phyloP scores from a whole-genome alignment of 352 stramenopile species.

The Pythium vanterpoolii region DNA sequence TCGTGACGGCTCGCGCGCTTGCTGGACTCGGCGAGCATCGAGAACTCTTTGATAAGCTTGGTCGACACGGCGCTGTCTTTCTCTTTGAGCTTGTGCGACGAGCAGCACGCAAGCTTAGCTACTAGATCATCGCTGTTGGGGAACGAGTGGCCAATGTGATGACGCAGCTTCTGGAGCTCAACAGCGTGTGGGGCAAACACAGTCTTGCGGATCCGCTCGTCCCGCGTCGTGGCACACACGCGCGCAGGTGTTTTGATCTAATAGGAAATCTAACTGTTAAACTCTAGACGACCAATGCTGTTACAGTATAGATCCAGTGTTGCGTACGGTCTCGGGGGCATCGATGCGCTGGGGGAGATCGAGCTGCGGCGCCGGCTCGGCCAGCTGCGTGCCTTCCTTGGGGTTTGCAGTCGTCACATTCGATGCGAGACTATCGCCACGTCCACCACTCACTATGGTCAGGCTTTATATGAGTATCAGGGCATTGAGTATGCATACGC shows the following conservation, averaged over 20 bases:
- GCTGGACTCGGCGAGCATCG: constrained; percentile 80
- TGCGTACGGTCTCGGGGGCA: constrained; percentile 50
- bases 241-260: constrained; percentile 77
- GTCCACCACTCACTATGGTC: neutral
- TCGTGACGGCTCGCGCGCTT: constrained; percentile 81
- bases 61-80: constrained; percentile 55
- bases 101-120: constrained; percentile 52
- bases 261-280: neutral
- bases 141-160: constrained; percentile 41
- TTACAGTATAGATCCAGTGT: neutral
- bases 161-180: constrained; percentile 44
- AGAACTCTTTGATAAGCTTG: constrained; percentile 79
- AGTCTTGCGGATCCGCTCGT: constrained; percentile 69
- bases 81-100: constrained; percentile 57
- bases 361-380: constrained; percentile 68
- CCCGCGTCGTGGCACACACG: constrained; percentile 42
- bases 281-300: too few relatives aligned
- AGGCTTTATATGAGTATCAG: neutral
- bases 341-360: constrained; percentile 79
- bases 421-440: constrained; percentile 33
- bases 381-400: constrained; percentile 70
- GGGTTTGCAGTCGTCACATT: constrained; percentile 56
- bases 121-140: constrained; percentile 47
- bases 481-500: neutral
- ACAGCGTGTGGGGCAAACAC: constrained; percentile 68